Percentiles rank a stretch among this genome's conserved stretches.
Evolutionary conservation across 2,329 filamentous ascomycete genomes (phyloP).

Genomic region (Epichloe sibirici): DNA sequence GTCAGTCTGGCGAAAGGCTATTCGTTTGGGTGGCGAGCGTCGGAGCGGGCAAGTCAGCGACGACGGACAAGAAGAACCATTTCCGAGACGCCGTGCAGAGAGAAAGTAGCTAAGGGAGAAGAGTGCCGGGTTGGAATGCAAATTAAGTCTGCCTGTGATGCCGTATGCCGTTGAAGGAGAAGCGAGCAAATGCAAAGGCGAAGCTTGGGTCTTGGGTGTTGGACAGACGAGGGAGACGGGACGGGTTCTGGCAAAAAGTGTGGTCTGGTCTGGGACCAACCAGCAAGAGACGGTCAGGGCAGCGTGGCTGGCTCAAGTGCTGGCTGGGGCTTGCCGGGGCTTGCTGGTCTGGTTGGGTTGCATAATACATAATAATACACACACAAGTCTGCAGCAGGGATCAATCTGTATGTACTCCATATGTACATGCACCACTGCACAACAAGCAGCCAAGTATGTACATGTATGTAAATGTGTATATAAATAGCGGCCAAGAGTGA

Average conservation of each 20-base stretch:
- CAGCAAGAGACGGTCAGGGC: background rate
- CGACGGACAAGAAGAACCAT: constrained; percentile 11
- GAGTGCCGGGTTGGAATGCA: constrained; percentile 2
- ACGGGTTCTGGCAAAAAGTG: background rate
- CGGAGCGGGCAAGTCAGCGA: constrained; percentile 9
- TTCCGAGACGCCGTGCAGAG: constrained; percentile 5
- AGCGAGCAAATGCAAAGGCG: constrained; percentile 2
- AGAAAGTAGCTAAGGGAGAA: background rate
- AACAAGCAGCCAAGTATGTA: no score
- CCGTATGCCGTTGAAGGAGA: constrained; percentile 3
- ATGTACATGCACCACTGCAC: no score
- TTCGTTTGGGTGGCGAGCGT: background rate
- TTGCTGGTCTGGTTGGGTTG: background rate
- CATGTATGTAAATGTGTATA: no score
- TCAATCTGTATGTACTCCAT: background rate
- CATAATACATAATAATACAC: background rate
- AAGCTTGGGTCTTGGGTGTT: constrained; percentile 3
- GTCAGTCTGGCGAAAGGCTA: constrained; percentile 5
- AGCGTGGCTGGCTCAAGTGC: background rate
- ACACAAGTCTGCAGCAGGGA: background rate
- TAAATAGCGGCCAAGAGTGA: no score
- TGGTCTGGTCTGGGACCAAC: no score
- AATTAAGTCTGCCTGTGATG: constrained; percentile 5
- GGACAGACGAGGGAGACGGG: background rate
- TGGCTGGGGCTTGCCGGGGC: no score